Conservation (phyloP, 805 yeast genomes). For the Yarrowia sp. region DNA sequence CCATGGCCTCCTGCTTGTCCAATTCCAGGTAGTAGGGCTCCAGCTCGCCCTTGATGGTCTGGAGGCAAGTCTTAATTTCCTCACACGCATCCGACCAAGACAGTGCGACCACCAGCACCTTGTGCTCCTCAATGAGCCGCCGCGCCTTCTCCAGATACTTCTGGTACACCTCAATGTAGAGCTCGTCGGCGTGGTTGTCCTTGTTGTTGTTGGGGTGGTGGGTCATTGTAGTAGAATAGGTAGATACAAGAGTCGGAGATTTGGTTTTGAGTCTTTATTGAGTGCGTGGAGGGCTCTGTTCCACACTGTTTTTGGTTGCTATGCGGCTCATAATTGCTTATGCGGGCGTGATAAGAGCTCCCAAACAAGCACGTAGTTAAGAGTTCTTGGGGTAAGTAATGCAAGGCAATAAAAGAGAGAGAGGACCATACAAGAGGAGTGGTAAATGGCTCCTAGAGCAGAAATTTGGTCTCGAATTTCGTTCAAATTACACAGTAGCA, state of each 20-base stretch:
- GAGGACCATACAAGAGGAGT: too few relatives aligned
- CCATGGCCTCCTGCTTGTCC: conserved; percentile 56
- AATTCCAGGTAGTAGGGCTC: conserved; percentile 56
- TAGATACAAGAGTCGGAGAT: conserved; percentile 1
- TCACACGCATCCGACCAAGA: conserved; percentile 34
- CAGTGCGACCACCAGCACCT: conserved; percentile 29
- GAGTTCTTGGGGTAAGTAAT: background rate
- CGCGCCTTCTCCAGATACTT: conserved; percentile 33
- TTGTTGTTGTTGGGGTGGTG: conserved; percentile 20
- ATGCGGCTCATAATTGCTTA: conserved; percentile 37
- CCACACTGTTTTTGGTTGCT: conserved; percentile 21
- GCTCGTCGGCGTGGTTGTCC: conserved; percentile 27
- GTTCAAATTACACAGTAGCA: too few relatives aligned
- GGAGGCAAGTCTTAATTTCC: conserved; percentile 19
- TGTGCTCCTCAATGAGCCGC: conserved; percentile 22
- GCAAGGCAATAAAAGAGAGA: conserved; percentile 6
- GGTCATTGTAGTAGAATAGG: conserved; percentile 1
- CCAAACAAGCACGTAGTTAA: conserved; percentile 17
- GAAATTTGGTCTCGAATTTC: too few relatives aligned
- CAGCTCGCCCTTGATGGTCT: conserved; percentile 30
- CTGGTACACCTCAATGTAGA: conserved; percentile 25
- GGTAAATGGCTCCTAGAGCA: too few relatives aligned
- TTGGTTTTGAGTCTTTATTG: conserved; percentile 3
- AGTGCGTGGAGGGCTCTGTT: conserved; percentile 3
- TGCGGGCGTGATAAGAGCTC: conserved; percentile 14